Evolutionary conservation across 371 early-diverging fungal species (phyloP), one percentile per base, ranked within the genome.

Genomic region (Lichtheimia hyalospora): DNA sequence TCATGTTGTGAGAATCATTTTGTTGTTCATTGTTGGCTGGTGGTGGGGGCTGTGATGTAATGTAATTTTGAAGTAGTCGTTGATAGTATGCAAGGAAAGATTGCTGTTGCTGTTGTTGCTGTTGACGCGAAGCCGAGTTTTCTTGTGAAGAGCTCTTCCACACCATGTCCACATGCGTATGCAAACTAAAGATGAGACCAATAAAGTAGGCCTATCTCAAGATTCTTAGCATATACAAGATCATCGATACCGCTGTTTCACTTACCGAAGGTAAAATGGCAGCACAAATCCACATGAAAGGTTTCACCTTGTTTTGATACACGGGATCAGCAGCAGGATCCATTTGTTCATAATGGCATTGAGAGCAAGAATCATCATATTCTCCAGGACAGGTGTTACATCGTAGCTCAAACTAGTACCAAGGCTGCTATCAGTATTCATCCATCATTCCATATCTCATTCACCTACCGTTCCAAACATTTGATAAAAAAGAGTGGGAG

Each of bases 401-500:
- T 24, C 63, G 74, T 24, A 87, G 58, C 54, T 85, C 84, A 71
- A 85, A 87, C 87, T 84, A 73, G 12, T 43, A 44, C 25, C 14
- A 52, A 42, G 10, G 1, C 27, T 10, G 2, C 34, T 34, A 34
- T 34, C 39, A 18, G n/a, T 23, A 21, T 18, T 14, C 16, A 27
- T 16, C 10, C 7, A 43, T 20, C 5, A 44, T 12, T 41, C n/a
- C 46, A 18, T 46, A 16, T 12, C 21, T 16, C 7, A 10, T 18
- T 21, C n/a, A 57, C 78, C 67, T 81, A 87, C 87, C 15, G 79
- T 83, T 4, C 95, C 97, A 75, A 92, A 96, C 41, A 92, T 89
- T 61, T 91, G 89, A 71, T 95, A 95, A 67, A 97, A 98, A 49
- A 97, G 60, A 2, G 97, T 96, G 3, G 98, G 97, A 0, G 95